phyloP scores from a whole-genome alignment of 768 basidiomycete genomes.

The Leccinum arenicola region DNA sequence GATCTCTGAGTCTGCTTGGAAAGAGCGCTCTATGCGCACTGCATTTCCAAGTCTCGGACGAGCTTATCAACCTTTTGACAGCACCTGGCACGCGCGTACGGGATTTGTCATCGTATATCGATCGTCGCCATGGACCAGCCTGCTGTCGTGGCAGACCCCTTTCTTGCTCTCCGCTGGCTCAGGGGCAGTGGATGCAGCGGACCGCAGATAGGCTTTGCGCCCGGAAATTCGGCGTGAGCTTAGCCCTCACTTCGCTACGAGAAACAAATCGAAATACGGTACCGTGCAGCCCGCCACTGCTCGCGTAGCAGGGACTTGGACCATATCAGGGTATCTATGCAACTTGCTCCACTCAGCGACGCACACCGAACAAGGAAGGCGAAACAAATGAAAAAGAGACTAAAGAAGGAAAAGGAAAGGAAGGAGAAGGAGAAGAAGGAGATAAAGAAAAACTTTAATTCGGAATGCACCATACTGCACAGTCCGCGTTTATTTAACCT shows the following conservation, averaged over 20 bases:
- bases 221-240: constrained; percentile 13
- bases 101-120: constrained; percentile 5
- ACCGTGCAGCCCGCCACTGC: neutral
- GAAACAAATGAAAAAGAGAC: neutral
- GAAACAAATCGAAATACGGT: neutral
- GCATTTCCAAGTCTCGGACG: neutral
- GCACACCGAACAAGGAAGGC: neutral
- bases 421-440: neutral
- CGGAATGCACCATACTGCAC: neutral
- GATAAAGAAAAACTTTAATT: neutral
- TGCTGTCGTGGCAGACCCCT: neutral
- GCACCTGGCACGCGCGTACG: neutral
- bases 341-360: neutral
- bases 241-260: constrained; percentile 22
- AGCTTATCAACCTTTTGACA: neutral
- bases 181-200: constrained; percentile 4
- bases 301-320: constrained; percentile 1
- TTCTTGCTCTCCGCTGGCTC: neutral
- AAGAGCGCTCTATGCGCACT: neutral
- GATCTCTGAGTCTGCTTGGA: neutral
- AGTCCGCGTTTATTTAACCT: constrained; percentile 3
- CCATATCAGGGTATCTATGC: constrained; percentile 10
- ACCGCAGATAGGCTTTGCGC: neutral
- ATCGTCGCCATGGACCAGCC: neutral
- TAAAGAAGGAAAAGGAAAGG: neutral